Evolutionary conservation across 2,329 filamentous ascomycete genomes (phyloP).

Genomic region (Fusarium sp.): DNA sequence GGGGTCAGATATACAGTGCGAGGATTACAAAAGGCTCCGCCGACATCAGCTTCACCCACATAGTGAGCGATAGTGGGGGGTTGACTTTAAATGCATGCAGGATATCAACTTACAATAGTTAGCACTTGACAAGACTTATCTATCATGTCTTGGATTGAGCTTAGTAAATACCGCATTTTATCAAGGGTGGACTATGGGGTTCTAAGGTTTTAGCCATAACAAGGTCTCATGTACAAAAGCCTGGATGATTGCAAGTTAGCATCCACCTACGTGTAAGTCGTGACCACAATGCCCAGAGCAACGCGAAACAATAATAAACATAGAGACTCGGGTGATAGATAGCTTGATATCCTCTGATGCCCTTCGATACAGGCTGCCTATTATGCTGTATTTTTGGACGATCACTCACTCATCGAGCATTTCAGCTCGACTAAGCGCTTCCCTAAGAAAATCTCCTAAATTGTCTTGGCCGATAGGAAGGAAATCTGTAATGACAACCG

Average conservation of each 20-base stretch:
- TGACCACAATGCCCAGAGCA: too few species aligned
- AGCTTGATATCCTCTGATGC: neutral
- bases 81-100: neutral
- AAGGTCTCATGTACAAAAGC: too few species aligned
- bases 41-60: slow-evolving; percentile 11
- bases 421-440: neutral
- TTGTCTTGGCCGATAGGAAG: neutral
- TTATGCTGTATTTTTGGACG: neutral
- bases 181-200: too few species aligned
- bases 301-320: too few species aligned
- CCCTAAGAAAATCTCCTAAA: neutral
- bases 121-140: neutral
- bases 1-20: slow-evolving; percentile 8
- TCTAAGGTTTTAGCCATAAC: too few species aligned
- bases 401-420: neutral
- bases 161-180: too few species aligned
- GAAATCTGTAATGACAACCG: rapidly evolving
- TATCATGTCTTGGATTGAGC: too few species aligned
- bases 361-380: neutral
- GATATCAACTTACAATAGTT: slow-evolving; percentile 6
- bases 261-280: too few species aligned
- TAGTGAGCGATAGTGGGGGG: slow-evolving; percentile 30
- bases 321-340: neutral
- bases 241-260: too few species aligned
- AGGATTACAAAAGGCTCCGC: neutral